A percentile compares a stretch with the other conserved stretches of the same genome.
Conservation (phyloP, 805 yeast species). For the Cyberlindnera samutprakarnensis region DNA sequence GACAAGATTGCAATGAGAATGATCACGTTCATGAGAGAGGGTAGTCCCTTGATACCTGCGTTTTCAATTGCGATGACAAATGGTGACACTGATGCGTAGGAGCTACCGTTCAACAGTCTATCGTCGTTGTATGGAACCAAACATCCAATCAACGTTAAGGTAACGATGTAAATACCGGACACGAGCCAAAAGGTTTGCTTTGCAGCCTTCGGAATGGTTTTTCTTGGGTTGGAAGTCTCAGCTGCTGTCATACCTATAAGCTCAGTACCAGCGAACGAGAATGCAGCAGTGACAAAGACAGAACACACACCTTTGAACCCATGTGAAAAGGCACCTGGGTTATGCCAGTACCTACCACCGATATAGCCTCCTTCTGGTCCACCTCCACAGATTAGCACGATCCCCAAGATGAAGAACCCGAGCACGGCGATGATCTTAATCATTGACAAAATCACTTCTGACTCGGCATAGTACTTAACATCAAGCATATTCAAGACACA, state of each 20-base stretch:
- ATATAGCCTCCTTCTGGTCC: slow-evolving; percentile 41
- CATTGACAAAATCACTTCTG: slow-evolving; percentile 41
- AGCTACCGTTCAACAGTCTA: slow-evolving; percentile 38
- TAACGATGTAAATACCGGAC: slow-evolving; percentile 53
- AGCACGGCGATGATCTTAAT: slow-evolving; percentile 40
- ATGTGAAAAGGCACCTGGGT: slow-evolving; percentile 45
- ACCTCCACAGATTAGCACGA: slow-evolving; percentile 45
- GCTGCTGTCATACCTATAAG: slow-evolving; percentile 72
- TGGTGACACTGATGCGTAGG: slow-evolving; percentile 65
- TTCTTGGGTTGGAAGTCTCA: slow-evolving; percentile 62
- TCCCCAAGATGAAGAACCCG: slow-evolving; percentile 40
- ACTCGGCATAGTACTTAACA: slow-evolving; percentile 47
- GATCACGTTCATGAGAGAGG: slow-evolving; percentile 60
- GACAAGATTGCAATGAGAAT: slow-evolving; percentile 60
- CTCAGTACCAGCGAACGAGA: slow-evolving; percentile 69
- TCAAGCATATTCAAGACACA: slow-evolving; percentile 42
- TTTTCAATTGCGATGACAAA: slow-evolving; percentile 64
- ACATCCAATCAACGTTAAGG: slow-evolving; percentile 50
- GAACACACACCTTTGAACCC: slow-evolving; percentile 63
- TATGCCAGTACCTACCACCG: slow-evolving; percentile 43
- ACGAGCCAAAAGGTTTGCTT: slow-evolving; percentile 82
- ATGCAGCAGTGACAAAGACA: slow-evolving; percentile 71
- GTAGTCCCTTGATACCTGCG: slow-evolving; percentile 59
- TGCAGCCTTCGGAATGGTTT: slow-evolving; percentile 62
- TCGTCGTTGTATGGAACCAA: slow-evolving; percentile 60